Percentiles rank a stretch among this genome's conserved stretches.
These are phyloP conservation scores for Pluteus cervinus DNA, from an alignment of 768 basidiomycete species.

Conservation along the genomic window DNA sequence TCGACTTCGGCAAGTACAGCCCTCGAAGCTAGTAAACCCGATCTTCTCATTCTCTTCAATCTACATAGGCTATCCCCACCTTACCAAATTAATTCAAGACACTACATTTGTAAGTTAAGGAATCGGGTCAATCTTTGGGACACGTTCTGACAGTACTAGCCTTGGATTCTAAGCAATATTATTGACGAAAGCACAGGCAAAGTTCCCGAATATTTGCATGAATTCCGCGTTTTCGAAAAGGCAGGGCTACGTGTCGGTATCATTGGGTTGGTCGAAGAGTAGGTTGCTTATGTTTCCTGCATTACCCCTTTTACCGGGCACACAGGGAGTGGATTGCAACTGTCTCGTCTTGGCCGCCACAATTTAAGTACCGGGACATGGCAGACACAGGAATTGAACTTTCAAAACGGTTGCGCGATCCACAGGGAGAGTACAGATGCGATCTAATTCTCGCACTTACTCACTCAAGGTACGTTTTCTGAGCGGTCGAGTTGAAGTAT, in stretches of 20 bases:
- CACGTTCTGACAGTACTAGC: conserved; percentile 33
- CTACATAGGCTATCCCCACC: conserved; percentile 13
- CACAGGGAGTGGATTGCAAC: conserved; percentile 90
- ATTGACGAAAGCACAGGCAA: conserved; percentile 57
- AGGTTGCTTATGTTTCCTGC: conserved; percentile 2
- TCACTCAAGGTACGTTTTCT: conserved; percentile 56
- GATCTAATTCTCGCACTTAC: conserved; percentile 85
- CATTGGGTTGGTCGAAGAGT: conserved; percentile 88
- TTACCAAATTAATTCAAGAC: conserved; percentile 56
- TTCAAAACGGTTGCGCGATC: conserved; percentile 68
- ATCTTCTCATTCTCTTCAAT: neutral
- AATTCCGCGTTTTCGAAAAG: conserved; percentile 64
- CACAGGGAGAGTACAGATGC: conserved; percentile 59
- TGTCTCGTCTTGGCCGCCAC: conserved; percentile 78
- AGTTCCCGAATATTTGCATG: conserved; percentile 55
- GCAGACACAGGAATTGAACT: conserved; percentile 62
- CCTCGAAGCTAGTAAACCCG: neutral
- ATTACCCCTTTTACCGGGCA: neutral
- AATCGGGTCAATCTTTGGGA: conserved; percentile 1
- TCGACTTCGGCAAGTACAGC: conserved; percentile 65
- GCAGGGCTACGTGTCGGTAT: conserved; percentile 69
- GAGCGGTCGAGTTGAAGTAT: too few relatives aligned
- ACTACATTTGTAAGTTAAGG: conserved; percentile 58
- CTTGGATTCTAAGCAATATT: conserved; percentile 90
- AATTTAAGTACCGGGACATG: conserved; percentile 78